A percentile compares a stretch with the other conserved stretches of the same genome.
Conservation (phyloP, 306 rosid genomes). For the Begonia fuchsioides region DNA sequence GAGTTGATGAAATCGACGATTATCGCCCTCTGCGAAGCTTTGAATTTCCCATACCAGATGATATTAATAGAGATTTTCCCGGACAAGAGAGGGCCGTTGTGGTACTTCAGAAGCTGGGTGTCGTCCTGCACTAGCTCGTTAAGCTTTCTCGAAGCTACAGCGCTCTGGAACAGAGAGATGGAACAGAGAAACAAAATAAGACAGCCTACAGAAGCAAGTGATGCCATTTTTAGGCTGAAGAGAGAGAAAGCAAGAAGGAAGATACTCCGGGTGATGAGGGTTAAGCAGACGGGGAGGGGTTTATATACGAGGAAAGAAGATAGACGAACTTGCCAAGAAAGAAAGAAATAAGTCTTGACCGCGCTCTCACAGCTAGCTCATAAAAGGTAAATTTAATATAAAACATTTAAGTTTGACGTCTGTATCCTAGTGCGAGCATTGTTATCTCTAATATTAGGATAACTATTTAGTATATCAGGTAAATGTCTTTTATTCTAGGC, state of each 20-base stretch:
- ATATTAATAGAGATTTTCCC: slow-evolving; percentile 56
- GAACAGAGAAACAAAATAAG: slow-evolving; percentile 11
- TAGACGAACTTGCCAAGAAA: neutral
- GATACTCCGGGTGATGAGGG: neutral
- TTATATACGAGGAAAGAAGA: neutral
- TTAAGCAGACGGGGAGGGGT: neutral
- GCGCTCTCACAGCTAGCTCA: too few relatives aligned
- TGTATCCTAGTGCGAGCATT: too few relatives aligned
- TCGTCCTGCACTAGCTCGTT: slow-evolving; percentile 37
- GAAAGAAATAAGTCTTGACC: too few relatives aligned
- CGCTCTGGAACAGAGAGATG: slow-evolving; percentile 18
- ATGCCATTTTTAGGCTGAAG: neutral
- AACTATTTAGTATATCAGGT: too few relatives aligned
- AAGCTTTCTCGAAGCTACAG: slow-evolving; percentile 36
- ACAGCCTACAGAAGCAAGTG: neutral
- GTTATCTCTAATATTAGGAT: too few relatives aligned
- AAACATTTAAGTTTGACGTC: too few relatives aligned
- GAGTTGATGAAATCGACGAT: slow-evolving; percentile 53
- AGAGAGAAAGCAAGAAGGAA: neutral
- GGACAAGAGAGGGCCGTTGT: slow-evolving; percentile 54
- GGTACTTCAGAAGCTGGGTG: slow-evolving; percentile 50
- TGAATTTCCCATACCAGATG: slow-evolving; percentile 62
- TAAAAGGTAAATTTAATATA: too few relatives aligned
- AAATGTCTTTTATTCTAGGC: too few relatives aligned
- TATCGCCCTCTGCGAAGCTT: slow-evolving; percentile 52